Evolutionary conservation across 2,329 filamentous ascomycete species (phyloP), one percentile per base, ranked within the genome.

Genomic region (Claviceps spartinae): DNA sequence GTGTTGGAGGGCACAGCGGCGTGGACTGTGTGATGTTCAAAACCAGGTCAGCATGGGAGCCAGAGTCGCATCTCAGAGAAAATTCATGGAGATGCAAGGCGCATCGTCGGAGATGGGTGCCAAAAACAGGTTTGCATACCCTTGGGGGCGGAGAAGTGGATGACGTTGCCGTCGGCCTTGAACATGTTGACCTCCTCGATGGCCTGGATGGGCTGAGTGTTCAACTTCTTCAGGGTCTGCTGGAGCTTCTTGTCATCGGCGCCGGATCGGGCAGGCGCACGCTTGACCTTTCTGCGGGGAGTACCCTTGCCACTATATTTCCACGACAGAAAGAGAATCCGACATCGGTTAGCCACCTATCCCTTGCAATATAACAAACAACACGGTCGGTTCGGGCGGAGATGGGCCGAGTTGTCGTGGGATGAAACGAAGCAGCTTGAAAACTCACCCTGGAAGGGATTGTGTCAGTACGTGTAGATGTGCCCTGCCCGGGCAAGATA

Each of bases 141-240:
- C 81, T 96, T 96, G 64, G 93, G 93, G 67, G 88, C 88, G 65
- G 88, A 86, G 72, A 98, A 98, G 82, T 98, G 93, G 68, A 98
- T 97, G 72, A 98, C 93, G 73, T 98, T 98, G 73, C 93, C 93
- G 71, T 98, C 93, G 70, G 87, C 86, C 86, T 98, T 98, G 85
- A 98, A 98, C 93, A 98, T 98, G 85, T 98, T 98, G 72, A 98
- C 93, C 80, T 98, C 93, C 83, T 98, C 93, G 66, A 98, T 98
- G 61, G 87, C 88, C 79, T 95, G 90, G 75, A 98, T 97, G 66
- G 93, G 93, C 82, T 98, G 93, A 55, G 95, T 91, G 76, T 97
- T 97, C 72, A 98, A 83, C 86, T 98, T 98, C 87, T 98, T 98
- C 62, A 98, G 81, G 57, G 88, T 78, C 57, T 85, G 82, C 78